Percentiles rank a stretch among this genome's conserved stretches.
These are phyloP conservation scores for Botryotinia globosa DNA, from an alignment of 2,329 filamentous ascomycete species.

Conservation along the genomic window DNA sequence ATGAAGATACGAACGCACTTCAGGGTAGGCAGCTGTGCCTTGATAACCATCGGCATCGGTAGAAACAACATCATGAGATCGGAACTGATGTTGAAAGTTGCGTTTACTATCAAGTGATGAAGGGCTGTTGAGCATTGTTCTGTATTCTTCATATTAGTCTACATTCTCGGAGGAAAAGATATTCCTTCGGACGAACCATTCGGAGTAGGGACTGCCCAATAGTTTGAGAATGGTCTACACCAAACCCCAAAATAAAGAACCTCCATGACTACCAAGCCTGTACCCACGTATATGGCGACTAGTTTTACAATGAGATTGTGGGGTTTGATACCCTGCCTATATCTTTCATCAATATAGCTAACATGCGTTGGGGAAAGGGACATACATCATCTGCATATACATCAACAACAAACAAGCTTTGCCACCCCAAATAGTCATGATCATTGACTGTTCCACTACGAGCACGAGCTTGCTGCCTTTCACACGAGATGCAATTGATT, in stretches of 20 bases:
- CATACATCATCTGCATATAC: constrained; percentile 52
- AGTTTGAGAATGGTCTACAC: constrained; percentile 55
- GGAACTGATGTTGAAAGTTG: constrained; percentile 57
- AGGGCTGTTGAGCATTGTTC: constrained; percentile 56
- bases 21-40: constrained; percentile 44
- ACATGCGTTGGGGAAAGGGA: neutral
- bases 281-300: constrained; percentile 47
- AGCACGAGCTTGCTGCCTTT: constrained; percentile 60
- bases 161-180: neutral
- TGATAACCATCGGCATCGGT: constrained; percentile 48
- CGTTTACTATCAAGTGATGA: constrained; percentile 57
- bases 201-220: constrained; percentile 55
- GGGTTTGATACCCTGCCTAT: constrained; percentile 3
- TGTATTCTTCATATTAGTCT: constrained; percentile 28
- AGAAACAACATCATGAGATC: constrained; percentile 59
- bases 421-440: constrained; percentile 55
- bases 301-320: constrained; percentile 50
- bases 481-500: constrained; percentile 32
- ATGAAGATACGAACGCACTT: constrained; percentile 40
- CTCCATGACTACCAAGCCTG: constrained; percentile 52
- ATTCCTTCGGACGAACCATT: constrained; percentile 42
- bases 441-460: constrained; percentile 60
- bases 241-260: constrained; percentile 50
- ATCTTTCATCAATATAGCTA: neutral
- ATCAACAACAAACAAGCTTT: constrained; percentile 57